Evolutionary conservation across 208 protist species (phyloP).

Genomic region (Sergeia podlipaevii): DNA sequence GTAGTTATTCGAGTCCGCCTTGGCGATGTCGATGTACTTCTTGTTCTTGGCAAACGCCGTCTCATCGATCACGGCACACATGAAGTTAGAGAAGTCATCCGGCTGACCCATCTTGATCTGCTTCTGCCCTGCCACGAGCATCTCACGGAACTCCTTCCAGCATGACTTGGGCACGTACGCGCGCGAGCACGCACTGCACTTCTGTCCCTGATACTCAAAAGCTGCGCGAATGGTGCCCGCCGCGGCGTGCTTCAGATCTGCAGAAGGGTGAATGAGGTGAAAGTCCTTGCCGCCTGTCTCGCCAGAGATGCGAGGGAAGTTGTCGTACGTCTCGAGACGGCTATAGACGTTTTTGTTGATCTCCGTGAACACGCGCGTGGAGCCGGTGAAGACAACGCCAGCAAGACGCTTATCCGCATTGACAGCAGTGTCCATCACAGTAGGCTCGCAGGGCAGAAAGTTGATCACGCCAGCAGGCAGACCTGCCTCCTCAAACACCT

Average conservation of each 20-base stretch:
- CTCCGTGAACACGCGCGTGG: conserved; percentile 87
- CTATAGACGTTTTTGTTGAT: conserved; percentile 92
- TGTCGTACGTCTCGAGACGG: conserved; percentile 88
- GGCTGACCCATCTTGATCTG: conserved; percentile 94
- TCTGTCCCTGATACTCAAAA: conserved; percentile 98
- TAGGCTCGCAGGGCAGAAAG: conserved; percentile 86
- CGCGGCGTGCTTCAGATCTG: conserved; percentile 82
- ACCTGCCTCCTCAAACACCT: conserved; percentile 95
- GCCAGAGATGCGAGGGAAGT: conserved; percentile 95
- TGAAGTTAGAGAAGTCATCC: conserved; percentile 91
- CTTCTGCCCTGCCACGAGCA: conserved; percentile 77
- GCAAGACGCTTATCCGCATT: conserved; percentile 83
- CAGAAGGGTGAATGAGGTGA: conserved; percentile 92
- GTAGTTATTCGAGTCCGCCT: conserved; percentile 58
- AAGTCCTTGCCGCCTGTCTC: conserved; percentile 98
- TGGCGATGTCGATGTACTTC: conserved; percentile 94
- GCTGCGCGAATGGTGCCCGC: conserved; percentile 88
- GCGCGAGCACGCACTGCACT: conserved; percentile 93
- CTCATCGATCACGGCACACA: conserved; percentile 96
- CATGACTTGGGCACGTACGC: conserved; percentile 92
- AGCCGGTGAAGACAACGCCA: conserved; percentile 96
- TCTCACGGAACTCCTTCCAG: conserved; percentile 83
- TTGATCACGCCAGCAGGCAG: conserved; percentile 96
- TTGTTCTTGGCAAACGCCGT: conserved; percentile 92
- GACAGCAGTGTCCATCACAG: conserved; percentile 70